Conservation (phyloP, 2,329 filamentous ascomycete species). For the Neophaeococcomyces mojaviensis region DNA sequence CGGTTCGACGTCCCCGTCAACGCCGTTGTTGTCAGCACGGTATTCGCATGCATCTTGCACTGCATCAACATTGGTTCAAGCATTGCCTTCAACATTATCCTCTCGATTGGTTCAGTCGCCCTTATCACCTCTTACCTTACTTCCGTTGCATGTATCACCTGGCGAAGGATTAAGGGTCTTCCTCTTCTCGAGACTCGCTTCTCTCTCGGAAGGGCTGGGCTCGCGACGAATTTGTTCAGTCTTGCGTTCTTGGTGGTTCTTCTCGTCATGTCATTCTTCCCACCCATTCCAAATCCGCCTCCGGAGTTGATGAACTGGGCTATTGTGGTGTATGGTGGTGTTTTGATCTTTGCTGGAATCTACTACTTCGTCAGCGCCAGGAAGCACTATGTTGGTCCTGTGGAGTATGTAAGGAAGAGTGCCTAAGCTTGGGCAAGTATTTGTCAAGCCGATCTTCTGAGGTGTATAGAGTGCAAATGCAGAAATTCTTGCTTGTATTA, state of each 20-base stretch:
- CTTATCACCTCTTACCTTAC: slow-evolving; percentile 37
- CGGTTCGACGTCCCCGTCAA: slow-evolving; percentile 22
- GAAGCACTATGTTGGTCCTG: slow-evolving; percentile 24
- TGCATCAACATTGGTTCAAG: slow-evolving; percentile 27
- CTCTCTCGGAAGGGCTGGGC: slow-evolving; percentile 32
- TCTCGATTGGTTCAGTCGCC: slow-evolving; percentile 32
- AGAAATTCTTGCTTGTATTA: too few relatives aligned
- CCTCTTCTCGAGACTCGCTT: slow-evolving; percentile 31
- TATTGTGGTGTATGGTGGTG: slow-evolving; percentile 22
- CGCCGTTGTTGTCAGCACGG: slow-evolving; percentile 36
- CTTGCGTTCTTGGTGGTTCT: slow-evolving; percentile 19
- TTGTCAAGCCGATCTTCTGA: too few relatives aligned
- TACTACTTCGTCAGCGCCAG: slow-evolving; percentile 22
- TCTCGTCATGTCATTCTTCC: slow-evolving; percentile 25
- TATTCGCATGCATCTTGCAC: slow-evolving; percentile 38
- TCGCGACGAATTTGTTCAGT: slow-evolving; percentile 32
- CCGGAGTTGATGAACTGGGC: slow-evolving; percentile 25
- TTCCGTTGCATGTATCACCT: slow-evolving; percentile 30
- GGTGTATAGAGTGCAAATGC: too few relatives aligned
- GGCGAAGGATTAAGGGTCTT: slow-evolving; percentile 29
- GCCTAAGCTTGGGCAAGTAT: too few relatives aligned
- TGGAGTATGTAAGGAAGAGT: slow-evolving; percentile 24
- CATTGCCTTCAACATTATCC: slow-evolving; percentile 36
- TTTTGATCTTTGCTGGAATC: slow-evolving; percentile 20
- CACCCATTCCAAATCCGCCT: slow-evolving; percentile 19